Evolutionary conservation across 257 asterid species (phyloP).

Genomic region (Dorcoceras hygrometricum): DNA sequence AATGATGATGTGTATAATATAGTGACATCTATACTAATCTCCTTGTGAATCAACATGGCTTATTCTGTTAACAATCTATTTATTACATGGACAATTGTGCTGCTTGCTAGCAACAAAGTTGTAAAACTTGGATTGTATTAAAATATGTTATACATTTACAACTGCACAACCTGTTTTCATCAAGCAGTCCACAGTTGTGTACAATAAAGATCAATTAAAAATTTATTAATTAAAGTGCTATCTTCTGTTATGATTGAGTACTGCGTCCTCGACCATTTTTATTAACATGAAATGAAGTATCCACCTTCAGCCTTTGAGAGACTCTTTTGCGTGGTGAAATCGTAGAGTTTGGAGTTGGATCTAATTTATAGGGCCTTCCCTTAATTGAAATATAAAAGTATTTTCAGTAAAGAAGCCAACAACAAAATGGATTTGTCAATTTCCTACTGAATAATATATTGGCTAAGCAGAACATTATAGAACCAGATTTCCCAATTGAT

Average conservation of each 20-base stretch:
- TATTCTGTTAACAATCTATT: background rate
- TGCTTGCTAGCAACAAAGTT: background rate
- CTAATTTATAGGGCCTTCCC: background rate
- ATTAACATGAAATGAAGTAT: background rate
- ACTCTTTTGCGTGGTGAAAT: conserved; percentile 2
- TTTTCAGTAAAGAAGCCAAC: background rate
- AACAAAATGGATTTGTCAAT: background rate
- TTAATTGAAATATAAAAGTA: background rate
- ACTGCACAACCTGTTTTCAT: background rate
- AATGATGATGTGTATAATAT: conserved; percentile 16
- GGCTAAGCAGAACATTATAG: background rate
- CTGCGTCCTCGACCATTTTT: background rate
- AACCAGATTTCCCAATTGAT: background rate
- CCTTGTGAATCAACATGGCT: background rate
- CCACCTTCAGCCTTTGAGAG: conserved; percentile 11
- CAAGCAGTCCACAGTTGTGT: background rate
- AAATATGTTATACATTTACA: background rate
- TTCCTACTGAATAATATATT: background rate
- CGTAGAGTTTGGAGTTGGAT: background rate
- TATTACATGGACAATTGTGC: background rate
- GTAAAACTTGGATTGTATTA: background rate
- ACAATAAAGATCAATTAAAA: background rate
- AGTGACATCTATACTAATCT: conserved; percentile 1
- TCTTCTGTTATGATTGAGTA: background rate
- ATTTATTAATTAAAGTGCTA: background rate